Percentiles rank a stretch among this genome's conserved stretches.
Conservation (phyloP, 2,329 filamentous ascomycete genomes). For the Trichoderma atrobrunneum region DNA sequence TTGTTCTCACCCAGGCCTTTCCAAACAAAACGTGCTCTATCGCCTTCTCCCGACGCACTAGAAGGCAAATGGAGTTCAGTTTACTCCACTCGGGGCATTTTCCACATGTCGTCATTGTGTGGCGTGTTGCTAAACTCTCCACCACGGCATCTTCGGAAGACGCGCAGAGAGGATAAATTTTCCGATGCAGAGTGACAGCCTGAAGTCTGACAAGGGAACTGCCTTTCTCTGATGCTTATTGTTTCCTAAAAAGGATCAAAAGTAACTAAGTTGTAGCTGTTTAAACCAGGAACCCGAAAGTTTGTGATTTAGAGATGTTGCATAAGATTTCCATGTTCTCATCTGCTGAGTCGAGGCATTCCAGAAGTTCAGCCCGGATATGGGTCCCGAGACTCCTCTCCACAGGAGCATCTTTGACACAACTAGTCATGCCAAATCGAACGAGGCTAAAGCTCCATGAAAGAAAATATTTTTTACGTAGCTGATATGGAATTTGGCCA, state of each 20-base stretch:
- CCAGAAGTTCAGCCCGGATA: neutral
- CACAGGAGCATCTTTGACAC: neutral
- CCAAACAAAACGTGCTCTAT: neutral
- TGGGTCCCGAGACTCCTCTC: neutral
- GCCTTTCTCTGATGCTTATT: neutral
- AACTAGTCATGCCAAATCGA: neutral
- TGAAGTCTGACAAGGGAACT: neutral
- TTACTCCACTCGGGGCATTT: neutral
- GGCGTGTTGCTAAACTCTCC: neutral
- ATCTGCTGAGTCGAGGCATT: neutral
- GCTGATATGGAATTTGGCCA: constrained; percentile 4
- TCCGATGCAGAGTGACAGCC: neutral
- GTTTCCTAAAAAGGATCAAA: neutral
- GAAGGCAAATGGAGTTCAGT: neutral
- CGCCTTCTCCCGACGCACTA: neutral
- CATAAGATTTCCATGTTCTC: neutral
- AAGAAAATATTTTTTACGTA: neutral
- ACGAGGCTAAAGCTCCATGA: neutral
- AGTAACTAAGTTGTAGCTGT: neutral
- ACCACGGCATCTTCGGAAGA: neutral
- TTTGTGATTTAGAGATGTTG: neutral
- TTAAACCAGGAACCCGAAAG: neutral
- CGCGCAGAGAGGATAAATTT: neutral
- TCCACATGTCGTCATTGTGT: neutral
- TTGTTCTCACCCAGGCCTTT: neutral